These are phyloP conservation scores for Russula sp. DNA, from an alignment of 768 basidiomycete genomes.

Conservation along the genomic window DNA sequence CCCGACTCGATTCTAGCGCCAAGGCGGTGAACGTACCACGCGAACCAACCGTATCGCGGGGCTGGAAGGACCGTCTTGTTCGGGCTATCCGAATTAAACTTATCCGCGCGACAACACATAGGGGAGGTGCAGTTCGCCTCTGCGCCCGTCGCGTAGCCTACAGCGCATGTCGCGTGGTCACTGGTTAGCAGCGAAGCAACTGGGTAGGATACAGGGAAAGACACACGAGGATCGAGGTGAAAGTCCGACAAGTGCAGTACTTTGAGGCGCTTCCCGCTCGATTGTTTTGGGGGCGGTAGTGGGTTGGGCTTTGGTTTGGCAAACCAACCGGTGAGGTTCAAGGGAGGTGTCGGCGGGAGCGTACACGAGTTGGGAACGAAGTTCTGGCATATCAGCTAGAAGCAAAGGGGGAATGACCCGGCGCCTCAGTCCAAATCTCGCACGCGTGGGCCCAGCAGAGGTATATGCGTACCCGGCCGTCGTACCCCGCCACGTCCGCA, in stretches of 20 bases:
- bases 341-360: constrained; percentile 49
- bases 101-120: constrained; percentile 58
- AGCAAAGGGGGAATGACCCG: not conserved
- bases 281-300: constrained; percentile 50
- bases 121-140: constrained; percentile 68
- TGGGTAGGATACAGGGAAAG: not conserved
- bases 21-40: constrained; percentile 40
- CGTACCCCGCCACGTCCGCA: constrained; percentile 64
- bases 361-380: constrained; percentile 51
- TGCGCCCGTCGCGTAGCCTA: constrained; percentile 62
- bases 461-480: constrained; percentile 55
- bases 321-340: constrained; percentile 67
- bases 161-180: not conserved
- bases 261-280: constrained; percentile 61
- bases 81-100: constrained; percentile 45
- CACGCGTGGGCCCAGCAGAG: not conserved
- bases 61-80: constrained; percentile 50
- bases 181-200: not conserved
- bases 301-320: constrained; percentile 69
- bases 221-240: constrained; percentile 66
- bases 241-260: constrained; percentile 74
- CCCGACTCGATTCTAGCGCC: not conserved
- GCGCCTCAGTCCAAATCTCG: not conserved
- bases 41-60: constrained; percentile 61
- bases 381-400: constrained; percentile 52